Base-by-base conservation (phyloP, 257 asterid genomes). In the Lavandula angustifolia region DNA sequence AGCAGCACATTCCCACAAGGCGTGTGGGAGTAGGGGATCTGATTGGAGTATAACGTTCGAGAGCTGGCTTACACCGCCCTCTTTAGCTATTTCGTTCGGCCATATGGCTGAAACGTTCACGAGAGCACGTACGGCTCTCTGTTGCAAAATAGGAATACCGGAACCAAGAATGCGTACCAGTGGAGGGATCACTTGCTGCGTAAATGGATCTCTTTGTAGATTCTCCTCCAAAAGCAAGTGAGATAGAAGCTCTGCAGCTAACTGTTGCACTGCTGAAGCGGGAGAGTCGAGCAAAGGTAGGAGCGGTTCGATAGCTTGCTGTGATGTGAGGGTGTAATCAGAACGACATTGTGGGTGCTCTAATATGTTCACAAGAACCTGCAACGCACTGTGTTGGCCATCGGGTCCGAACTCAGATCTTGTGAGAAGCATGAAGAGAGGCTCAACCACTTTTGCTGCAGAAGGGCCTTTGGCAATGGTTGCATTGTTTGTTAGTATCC, bases 51-150 rank as follows among this genome's bases (percentile, higher is more conserved):
- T 80, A 59, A 90, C 95, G 69, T 74, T 89, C 43, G 99, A 94
- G 53, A 94, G 79, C 78, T 90, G 95, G 70, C 82, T 70, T 9
- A 94, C 99, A n/a, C 97, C 99, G 18, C 99, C 99, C 80, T 90
- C 99, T 77, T 81, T 94, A 14, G 99, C 99, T 59, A 94, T 94
- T 73, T 94, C 97, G 67, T 90, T 94, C 32, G 99, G 96, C 97
- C 97, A 94, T 51, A 84, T 79, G 46, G 78, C 67, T 10, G 94
- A 86, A 52, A 90, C 75, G 62, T 90, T 78, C 35, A 94, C 97
- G 35, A 94, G 94, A 67, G 99, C 96, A 81, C 79, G 87, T 64
- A 87, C 95, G 14, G 99, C 94, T 74, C 94, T 80, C 85, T 90
- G 99, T 75, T 94, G 99, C 91, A 90, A 74, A 72, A 89, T 74